phyloP scores from a whole-genome alignment of 2,329 filamentous ascomycete genomes.

The Hymenoscyphus albidus region DNA sequence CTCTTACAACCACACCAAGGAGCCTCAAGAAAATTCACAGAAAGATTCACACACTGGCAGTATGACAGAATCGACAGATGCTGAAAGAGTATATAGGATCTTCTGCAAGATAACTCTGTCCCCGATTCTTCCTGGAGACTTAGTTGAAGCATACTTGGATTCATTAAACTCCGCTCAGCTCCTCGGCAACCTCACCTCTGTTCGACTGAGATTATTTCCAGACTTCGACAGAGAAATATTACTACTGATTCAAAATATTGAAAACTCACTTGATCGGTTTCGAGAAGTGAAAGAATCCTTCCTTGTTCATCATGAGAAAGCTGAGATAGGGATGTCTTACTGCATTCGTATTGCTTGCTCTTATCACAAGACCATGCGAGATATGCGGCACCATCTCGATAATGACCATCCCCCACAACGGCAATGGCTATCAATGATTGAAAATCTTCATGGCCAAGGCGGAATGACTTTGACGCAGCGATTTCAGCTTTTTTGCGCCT shows the following conservation, averaged over 20 bases:
- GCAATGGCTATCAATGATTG: neutral
- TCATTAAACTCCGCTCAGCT: neutral
- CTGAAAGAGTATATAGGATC: neutral
- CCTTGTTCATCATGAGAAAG: neutral
- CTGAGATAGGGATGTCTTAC: neutral
- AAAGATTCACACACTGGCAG: too few relatives aligned
- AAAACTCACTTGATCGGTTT: neutral
- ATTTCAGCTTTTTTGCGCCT: neutral
- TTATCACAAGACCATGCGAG: neutral
- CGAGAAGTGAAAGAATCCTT: neutral
- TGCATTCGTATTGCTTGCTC: neutral
- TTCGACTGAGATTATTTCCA: neutral
- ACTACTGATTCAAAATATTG: neutral
- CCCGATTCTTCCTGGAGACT: neutral
- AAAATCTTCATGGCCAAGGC: neutral
- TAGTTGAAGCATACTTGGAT: neutral
- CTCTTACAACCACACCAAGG: too few relatives aligned
- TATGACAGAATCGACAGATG: neutral
- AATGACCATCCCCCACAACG: neutral
- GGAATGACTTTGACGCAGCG: neutral
- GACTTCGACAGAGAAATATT: neutral
- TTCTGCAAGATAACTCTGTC: neutral
- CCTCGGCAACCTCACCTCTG: neutral
- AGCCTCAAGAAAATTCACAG: too few relatives aligned
- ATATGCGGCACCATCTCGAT: neutral